A percentile compares a stretch with the other conserved stretches of the same genome.
Conservation (phyloP, 257 asterid genomes). For the Lantana camara region DNA sequence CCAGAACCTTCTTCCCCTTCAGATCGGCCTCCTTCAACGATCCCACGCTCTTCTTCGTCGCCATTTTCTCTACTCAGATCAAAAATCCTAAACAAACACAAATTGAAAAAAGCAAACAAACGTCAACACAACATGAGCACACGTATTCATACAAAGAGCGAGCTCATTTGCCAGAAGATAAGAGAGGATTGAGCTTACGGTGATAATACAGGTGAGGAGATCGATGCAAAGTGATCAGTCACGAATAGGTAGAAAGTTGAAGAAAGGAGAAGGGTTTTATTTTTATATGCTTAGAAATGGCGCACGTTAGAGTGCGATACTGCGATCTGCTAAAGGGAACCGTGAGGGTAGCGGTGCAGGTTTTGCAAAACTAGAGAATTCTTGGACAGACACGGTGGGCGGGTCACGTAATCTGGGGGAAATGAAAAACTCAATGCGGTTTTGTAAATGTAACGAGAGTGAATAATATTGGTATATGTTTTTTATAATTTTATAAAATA, state of each 20-base stretch:
- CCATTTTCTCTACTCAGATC: slow-evolving; percentile 43
- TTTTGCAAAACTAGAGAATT: background rate
- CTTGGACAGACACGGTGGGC: slow-evolving; percentile 27
- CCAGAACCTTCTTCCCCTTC: slow-evolving; percentile 69
- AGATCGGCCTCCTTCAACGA: slow-evolving; percentile 73
- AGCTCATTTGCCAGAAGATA: slow-evolving; percentile 67
- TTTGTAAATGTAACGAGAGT: background rate
- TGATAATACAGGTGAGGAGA: slow-evolving; percentile 27
- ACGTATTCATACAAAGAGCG: slow-evolving; percentile 71
- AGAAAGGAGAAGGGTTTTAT: slow-evolving; percentile 23
- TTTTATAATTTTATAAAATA: too few relatives aligned
- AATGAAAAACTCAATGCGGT: slow-evolving; percentile 7
- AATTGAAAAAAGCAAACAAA: background rate
- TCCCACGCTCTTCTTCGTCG: slow-evolving; percentile 82
- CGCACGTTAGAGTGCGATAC: slow-evolving; percentile 19
- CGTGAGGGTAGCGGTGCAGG: slow-evolving; percentile 13
- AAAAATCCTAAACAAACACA: slow-evolving; percentile 6
- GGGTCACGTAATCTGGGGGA: slow-evolving; percentile 8
- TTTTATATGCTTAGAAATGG: slow-evolving; percentile 24
- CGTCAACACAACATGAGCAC: background rate
- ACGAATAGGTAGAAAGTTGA: too few relatives aligned
- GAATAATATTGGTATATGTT: too few relatives aligned
- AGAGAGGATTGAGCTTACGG: slow-evolving; percentile 25
- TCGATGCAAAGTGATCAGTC: slow-evolving; percentile 12
- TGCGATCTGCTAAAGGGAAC: slow-evolving; percentile 18